These are phyloP conservation scores for Nannochloris sp. DNA, from an alignment of 139 green algal species.

Conservation along the genomic window DNA sequence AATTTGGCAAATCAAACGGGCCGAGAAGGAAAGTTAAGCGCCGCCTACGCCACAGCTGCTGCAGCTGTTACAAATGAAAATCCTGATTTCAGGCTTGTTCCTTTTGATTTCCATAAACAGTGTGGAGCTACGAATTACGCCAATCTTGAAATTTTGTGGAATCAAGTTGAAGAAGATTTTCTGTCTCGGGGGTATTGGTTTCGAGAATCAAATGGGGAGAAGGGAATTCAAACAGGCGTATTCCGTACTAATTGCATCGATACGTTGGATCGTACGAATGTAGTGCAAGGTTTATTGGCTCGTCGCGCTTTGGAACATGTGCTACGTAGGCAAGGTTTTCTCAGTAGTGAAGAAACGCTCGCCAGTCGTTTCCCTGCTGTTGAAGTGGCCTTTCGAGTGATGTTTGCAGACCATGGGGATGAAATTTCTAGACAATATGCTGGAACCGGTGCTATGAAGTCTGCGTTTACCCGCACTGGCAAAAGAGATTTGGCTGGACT, in stretches of 20 bases:
- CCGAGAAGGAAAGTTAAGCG: conserved; percentile 62
- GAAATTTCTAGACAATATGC: conserved; percentile 77
- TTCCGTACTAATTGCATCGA: conserved; percentile 72
- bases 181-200: conserved; percentile 21
- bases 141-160: conserved; percentile 60
- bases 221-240: conserved; percentile 41
- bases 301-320: conserved; percentile 50
- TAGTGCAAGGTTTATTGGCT: conserved; percentile 74
- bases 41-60: conserved; percentile 1
- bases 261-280: conserved; percentile 69
- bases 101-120: conserved; percentile 89
- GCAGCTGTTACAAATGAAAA: neutral
- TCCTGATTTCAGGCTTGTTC: conserved; percentile 34
- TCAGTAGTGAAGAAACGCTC: conserved; percentile 39
- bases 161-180: conserved; percentile 27
- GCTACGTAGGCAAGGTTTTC: conserved; percentile 48
- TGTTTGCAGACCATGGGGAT: conserved; percentile 89
- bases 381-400: conserved; percentile 61
- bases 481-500: conserved; percentile 70
- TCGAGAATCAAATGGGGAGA: neutral
- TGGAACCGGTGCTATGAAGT: conserved; percentile 79
- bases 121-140: conserved; percentile 70
- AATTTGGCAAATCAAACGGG: conserved; percentile 80
- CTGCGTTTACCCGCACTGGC: conserved; percentile 81
- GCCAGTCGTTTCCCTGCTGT: conserved; percentile 26